Evolutionary conservation across 768 basidiomycete species (phyloP).

Genomic region (Mycena haematopus): DNA sequence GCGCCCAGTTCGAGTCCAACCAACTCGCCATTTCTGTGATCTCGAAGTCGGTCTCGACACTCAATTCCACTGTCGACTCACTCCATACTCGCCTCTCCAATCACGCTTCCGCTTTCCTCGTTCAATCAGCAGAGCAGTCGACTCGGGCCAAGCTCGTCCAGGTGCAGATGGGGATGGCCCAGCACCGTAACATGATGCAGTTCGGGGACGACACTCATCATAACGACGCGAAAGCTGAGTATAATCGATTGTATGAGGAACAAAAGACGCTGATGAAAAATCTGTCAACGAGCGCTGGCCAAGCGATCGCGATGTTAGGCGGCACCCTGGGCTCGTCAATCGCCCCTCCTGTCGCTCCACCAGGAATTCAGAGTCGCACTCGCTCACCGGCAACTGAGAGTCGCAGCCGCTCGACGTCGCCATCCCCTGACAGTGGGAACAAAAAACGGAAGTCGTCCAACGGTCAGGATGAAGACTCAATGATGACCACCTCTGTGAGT

Average conservation of each 20-base stretch:
- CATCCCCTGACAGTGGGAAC: no score
- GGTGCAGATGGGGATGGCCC: neutral
- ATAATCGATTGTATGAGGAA: neutral
- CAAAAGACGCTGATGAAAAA: conserved; percentile 7
- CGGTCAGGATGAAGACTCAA: neutral
- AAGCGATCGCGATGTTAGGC: neutral
- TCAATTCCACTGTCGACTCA: neutral
- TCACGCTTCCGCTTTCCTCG: neutral
- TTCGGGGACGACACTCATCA: neutral
- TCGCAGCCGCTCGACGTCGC: no score
- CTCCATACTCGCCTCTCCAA: conserved; percentile 2
- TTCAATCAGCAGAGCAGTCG: neutral
- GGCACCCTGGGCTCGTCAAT: conserved; percentile 2
- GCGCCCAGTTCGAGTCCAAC: neutral
- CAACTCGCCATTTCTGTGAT: neutral
- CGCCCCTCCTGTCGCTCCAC: neutral
- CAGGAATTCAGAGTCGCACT: neutral
- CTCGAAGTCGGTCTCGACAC: neutral
- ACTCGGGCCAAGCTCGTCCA: neutral
- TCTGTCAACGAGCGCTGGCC: neutral
- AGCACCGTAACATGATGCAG: neutral
- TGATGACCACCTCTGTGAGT: neutral
- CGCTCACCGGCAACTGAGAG: no score
- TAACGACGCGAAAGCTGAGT: conserved; percentile 2
- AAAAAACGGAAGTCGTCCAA: neutral